Evolutionary conservation across 2,329 filamentous ascomycete species (phyloP).

Genomic region (Clarireedia monteithiana): DNA sequence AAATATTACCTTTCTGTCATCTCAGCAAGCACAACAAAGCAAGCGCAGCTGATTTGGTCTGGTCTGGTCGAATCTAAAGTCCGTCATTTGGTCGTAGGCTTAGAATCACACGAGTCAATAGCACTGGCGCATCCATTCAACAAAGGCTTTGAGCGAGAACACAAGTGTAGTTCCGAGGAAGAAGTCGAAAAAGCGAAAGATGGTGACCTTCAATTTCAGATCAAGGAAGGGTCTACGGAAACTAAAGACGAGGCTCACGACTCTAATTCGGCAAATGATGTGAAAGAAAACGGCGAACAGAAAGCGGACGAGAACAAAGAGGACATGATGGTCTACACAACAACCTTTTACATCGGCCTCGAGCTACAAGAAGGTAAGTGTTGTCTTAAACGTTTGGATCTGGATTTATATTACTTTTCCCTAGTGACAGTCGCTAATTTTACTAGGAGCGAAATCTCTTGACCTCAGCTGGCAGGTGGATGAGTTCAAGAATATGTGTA

Average conservation of each 20-base stretch:
- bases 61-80: conserved; percentile 93
- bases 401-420: background rate
- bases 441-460: conserved; percentile 57
- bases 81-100: conserved; percentile 70
- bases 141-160: conserved; percentile 81
- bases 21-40: conserved; percentile 72
- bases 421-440: conserved; percentile 29
- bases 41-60: conserved; percentile 80
- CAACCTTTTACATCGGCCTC: conserved; percentile 90
- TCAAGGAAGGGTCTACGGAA: conserved; percentile 27
- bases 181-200: conserved; percentile 55
- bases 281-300: conserved; percentile 29
- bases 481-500: conserved; percentile 80
- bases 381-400: background rate
- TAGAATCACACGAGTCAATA: conserved; percentile 76
- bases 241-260: conserved; percentile 34
- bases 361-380: conserved; percentile 65
- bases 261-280: conserved; percentile 33
- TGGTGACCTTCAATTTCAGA: conserved; percentile 54
- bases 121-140: conserved; percentile 84
- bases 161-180: conserved; percentile 56
- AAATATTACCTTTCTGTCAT: conserved; percentile 93
- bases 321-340: conserved; percentile 59
- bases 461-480: conserved; percentile 76
- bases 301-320: conserved; percentile 28